Evolutionary conservation across 345 rosid genomes (phyloP), one percentile per base, ranked within the genome.

Genomic region (Lenwebbia sp.): DNA sequence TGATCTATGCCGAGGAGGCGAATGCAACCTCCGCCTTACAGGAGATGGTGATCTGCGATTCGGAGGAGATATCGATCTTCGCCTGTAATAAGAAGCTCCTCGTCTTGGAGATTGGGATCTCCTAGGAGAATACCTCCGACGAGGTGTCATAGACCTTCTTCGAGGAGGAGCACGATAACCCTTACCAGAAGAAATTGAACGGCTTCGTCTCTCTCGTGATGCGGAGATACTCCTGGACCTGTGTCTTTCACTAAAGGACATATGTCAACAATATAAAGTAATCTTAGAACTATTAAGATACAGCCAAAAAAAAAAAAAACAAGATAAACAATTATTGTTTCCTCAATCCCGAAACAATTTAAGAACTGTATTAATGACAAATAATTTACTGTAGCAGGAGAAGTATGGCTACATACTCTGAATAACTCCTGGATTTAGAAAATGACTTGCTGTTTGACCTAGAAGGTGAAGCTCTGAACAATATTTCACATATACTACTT

Each of bases 211-310:
- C 58, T 83, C 82, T 65, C 92, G 93, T 90, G 99, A 96, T 89
- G 90, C 90, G 6, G 99, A 95, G 41, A 93, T 52, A 87, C 98
- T 96, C 93, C 96, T 94, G 47, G 95, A 92, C 84, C 90, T 94
- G 76, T 56, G 90, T 74, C 88, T 87, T 54, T 85, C 92, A 92
- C 88, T 92, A 74, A 84, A 81, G 60, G 62, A 23, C 19, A 82
- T 82, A 25, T 7, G 26, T 17, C 26, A 19, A 19, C 55, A 28
- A 83, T 23, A 49, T 30, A 15, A 15, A 50, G 58, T 50, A 87
- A 15, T 40, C 33, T 83, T 50, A 49, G 26, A 75, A 74, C 82
- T 26, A 23, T 37, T 28, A 86, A 30, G 76, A 54, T 58, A 82
- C 41, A 83, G 55, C 55, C 33, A 30, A 60, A 54, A 84, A 23